phyloP scores from a whole-genome alignment of 306 rosid species.

The Malus asiatica region DNA sequence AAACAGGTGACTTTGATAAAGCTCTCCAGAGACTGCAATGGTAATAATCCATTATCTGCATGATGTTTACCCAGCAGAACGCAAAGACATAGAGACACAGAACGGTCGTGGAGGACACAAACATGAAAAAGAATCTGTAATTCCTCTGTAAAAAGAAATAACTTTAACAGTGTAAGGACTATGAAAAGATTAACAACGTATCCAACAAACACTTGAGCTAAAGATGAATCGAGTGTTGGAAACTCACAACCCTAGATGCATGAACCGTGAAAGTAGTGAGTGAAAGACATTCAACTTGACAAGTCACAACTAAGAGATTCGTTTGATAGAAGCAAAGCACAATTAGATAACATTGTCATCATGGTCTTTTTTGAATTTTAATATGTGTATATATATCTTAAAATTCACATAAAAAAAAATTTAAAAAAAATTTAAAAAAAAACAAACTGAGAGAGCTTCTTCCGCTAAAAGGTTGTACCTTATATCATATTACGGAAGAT shows the following conservation, averaged over 20 bases:
- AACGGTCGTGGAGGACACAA: slow-evolving; percentile 36
- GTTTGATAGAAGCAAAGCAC: not conserved
- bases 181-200: not conserved
- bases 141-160: slow-evolving; percentile 29
- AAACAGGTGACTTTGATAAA: slow-evolving; percentile 29
- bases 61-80: slow-evolving; percentile 40
- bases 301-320: not conserved
- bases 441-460: not conserved
- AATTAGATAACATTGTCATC: not conserved
- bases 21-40: slow-evolving; percentile 29
- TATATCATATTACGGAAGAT: not conserved
- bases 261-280: not conserved
- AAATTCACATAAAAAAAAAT: not conserved
- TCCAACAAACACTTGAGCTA: not conserved
- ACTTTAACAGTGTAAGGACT: slow-evolving; percentile 15
- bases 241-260: not conserved
- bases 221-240: not conserved
- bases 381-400: not conserved
- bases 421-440: no score
- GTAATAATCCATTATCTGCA: slow-evolving; percentile 19
- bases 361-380: not conserved
- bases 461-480: not conserved
- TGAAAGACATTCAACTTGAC: not conserved
- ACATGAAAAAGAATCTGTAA: slow-evolving; percentile 45
- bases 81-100: slow-evolving; percentile 38